These are phyloP conservation scores for Spatholobus suberectus DNA, from an alignment of 306 rosid species.

Conservation along the genomic window DNA sequence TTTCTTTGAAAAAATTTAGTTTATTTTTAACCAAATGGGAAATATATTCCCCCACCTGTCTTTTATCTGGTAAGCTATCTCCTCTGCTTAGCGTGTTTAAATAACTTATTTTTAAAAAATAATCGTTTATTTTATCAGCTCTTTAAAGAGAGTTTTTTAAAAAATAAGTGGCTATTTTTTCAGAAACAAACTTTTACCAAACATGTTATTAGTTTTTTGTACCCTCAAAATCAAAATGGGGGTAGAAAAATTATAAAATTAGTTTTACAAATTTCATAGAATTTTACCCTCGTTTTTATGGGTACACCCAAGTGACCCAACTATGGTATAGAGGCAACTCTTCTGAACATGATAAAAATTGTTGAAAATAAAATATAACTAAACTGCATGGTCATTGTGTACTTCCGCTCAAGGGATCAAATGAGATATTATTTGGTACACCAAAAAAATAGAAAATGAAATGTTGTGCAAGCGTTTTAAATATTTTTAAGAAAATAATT, in stretches of 20 bases:
- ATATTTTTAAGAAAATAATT: not conserved
- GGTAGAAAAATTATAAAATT: not conserved
- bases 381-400: not conserved
- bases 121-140: too few species aligned
- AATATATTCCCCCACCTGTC: not conserved
- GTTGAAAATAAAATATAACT: not conserved
- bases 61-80: not conserved
- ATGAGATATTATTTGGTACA: not conserved
- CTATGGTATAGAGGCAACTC: too few species aligned
- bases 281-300: not conserved
- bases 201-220: not conserved
- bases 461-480: not conserved
- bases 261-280: constrained; percentile 3
- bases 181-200: too few species aligned
- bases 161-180: too few species aligned
- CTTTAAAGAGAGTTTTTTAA: too few species aligned
- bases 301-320: too few species aligned
- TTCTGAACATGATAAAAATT: too few species aligned
- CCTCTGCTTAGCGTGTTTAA: too few species aligned
- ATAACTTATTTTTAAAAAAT: too few species aligned
- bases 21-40: not conserved
- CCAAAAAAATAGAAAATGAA: too few species aligned
- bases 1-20: constrained; percentile 19
- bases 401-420: not conserved
- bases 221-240: not conserved